Base-by-base conservation (phyloP, 345 rosid genomes). In the Gossypium mustelinum region DNA sequence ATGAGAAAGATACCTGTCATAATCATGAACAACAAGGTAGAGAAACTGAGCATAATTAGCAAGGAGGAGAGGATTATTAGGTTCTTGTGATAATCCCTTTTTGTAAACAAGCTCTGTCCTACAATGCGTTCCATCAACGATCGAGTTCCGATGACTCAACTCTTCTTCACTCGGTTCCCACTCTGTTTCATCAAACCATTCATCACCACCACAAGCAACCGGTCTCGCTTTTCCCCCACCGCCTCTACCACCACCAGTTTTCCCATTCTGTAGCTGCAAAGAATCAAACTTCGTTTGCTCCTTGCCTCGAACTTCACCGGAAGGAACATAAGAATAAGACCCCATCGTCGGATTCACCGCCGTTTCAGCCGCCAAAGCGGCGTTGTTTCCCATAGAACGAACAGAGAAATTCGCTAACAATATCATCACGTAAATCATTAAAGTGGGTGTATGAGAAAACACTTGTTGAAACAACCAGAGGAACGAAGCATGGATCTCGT, bases 401-500 rank as follows among this genome's bases (percentile, higher is more conserved):
- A 93, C 99, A 0, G 98, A 87, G 77, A 87, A 95, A 50, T 95
- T 95, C 0, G 99, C 99, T 1, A 95, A 73, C 47, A 95, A 82
- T 39, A 95, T 83, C 99, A 95, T 95, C 29, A 95, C 92, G 51
- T 86, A 92, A 1, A 95, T 89, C 99, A 95, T 95, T 39, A 95
- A 79, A 3, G 97, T 91, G 2, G 99, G 99, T 0, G 99, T 95
- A 2, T 84, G 93, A 1, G 99, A 95, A 77, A 95, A 95, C 0
- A 93, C 93, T 77, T 86, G 96, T 51, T 95, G 98, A 24, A 95
- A 95, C 74, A 95, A 77, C 99, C 99, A 93, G 0, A 95, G 96
- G 58, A 95, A 95, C 1, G 98, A 95, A 7, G 86, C 90, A 75
- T 93, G 90, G 89, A 92, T 85, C 76, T 95, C 99, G 68, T 75